Evolutionary conservation across 2,329 filamentous ascomycete genomes (phyloP).

Genomic region (Furcasterigmium sp.): DNA sequence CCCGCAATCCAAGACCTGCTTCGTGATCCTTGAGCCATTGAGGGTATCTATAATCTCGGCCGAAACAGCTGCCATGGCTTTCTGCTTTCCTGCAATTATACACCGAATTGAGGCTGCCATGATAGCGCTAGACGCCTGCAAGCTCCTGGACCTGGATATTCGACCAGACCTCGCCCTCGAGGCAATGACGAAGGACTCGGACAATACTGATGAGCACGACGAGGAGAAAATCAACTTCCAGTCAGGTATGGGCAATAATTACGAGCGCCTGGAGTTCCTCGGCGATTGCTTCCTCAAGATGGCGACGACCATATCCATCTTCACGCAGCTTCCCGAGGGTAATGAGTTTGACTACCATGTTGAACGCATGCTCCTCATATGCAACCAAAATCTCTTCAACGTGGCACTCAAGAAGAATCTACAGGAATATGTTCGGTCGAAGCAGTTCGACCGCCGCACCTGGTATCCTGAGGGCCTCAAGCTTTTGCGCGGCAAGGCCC

Average conservation of each 20-base stretch:
- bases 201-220: conserved; percentile 71
- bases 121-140: conserved; percentile 71
- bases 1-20: conserved; percentile 44
- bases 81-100: conserved; percentile 78
- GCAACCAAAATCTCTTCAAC: conserved; percentile 85
- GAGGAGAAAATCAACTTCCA: conserved; percentile 68
- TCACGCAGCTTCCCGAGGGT: conserved; percentile 67
- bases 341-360: conserved; percentile 88
- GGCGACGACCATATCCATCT: conserved; percentile 86
- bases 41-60: conserved; percentile 70
- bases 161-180: conserved; percentile 70
- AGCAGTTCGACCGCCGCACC: conserved; percentile 70
- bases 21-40: conserved; percentile 72
- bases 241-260: conserved; percentile 86
- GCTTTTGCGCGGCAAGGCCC: conserved; percentile 67
- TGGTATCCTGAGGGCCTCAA: conserved; percentile 86
- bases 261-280: conserved; percentile 89
- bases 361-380: conserved; percentile 83
- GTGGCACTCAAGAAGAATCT: conserved; percentile 62
- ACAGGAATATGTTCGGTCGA: conserved; percentile 75
- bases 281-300: conserved; percentile 95
- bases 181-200: conserved; percentile 87
- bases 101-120: conserved; percentile 77
- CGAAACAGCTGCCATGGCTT: conserved; percentile 64
- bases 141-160: conserved; percentile 58